phyloP scores from a whole-genome alignment of 2,329 filamentous ascomycete species.

The Lecanicillium sp. region DNA sequence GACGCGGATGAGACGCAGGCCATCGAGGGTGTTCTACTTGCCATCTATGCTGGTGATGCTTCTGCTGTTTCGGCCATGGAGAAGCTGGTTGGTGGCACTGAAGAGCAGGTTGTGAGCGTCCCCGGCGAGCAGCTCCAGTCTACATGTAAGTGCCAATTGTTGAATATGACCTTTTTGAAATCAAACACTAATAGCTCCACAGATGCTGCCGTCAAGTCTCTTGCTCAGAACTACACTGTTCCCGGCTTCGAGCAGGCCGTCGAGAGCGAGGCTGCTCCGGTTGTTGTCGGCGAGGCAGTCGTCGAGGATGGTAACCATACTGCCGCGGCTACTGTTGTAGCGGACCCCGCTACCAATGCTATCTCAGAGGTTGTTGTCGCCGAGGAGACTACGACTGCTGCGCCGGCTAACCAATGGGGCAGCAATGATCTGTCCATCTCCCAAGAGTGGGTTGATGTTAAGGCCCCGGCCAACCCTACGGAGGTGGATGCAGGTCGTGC shows the following conservation, averaged over 20 bases:
- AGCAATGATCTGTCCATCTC: conserved; percentile 36
- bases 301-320: conserved; percentile 30
- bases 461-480: conserved; percentile 62
- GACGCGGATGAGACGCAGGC: conserved; percentile 67
- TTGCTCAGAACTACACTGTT: conserved; percentile 45
- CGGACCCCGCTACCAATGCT: too few species aligned
- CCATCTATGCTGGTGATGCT: conserved; percentile 73
- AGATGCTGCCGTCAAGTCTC: conserved; percentile 34
- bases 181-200: not conserved
- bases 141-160: conserved; percentile 53
- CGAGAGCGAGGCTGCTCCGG: conserved; percentile 55
- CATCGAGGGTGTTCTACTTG: conserved; percentile 70
- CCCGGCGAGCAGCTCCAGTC: conserved; percentile 57
- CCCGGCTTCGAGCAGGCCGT: conserved; percentile 23
- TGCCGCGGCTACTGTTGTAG: conserved; percentile 9
- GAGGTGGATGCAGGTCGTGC: conserved; percentile 43
- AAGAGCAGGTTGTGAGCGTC: conserved; percentile 59
- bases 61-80: conserved; percentile 66
- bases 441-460: conserved; percentile 64
- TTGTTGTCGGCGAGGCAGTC: conserved; percentile 30
- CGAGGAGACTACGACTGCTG: conserved; percentile 49
- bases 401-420: conserved; percentile 62
- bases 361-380: conserved; percentile 42
- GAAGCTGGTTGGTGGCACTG: conserved; percentile 66
- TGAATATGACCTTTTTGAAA: not conserved